Conservation (phyloP, 495 filamentous ascomycete species). For the Pseudomonodictys pantanalensis region DNA sequence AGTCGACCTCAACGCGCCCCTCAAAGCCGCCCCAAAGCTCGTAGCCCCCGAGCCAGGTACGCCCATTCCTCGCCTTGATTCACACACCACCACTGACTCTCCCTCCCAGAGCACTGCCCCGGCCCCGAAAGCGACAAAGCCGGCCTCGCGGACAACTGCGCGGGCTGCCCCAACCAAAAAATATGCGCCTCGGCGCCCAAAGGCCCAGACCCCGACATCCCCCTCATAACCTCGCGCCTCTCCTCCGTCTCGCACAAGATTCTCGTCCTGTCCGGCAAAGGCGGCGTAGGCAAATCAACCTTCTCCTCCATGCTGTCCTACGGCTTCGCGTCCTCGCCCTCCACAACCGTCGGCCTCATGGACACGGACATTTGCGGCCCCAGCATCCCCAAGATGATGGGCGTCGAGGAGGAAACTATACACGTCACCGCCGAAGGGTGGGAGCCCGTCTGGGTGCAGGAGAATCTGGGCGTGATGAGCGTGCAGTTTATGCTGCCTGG, state of each 20-base stretch:
- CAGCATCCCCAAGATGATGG: conserved; percentile 96
- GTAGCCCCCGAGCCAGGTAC: conserved; percentile 86
- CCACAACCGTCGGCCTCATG: conserved; percentile 81
- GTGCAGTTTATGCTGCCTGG: conserved; percentile 97
- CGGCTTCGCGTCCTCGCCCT: conserved; percentile 75
- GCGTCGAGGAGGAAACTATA: conserved; percentile 87
- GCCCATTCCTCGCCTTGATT: conserved; percentile 6
- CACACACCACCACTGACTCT: neutral
- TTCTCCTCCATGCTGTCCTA: conserved; percentile 84
- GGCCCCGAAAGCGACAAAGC: conserved; percentile 86
- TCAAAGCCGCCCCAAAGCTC: conserved; percentile 71
- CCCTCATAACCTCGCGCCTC: conserved; percentile 79
- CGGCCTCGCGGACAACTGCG: conserved; percentile 83
- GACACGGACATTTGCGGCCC: conserved; percentile 97
- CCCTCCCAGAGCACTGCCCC: conserved; percentile 75
- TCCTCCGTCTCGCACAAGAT: conserved; percentile 84
- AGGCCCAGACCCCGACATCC: conserved; percentile 91
- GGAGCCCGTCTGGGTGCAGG: conserved; percentile 89
- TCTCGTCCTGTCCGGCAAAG: conserved; percentile 88
- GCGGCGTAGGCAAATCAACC: conserved; percentile 93
- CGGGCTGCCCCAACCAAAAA: conserved; percentile 88
- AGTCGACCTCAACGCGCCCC: conserved; percentile 64
- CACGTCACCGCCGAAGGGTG: conserved; percentile 80
- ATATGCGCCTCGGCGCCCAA: conserved; percentile 95
- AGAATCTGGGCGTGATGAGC: conserved; percentile 91